A percentile compares a stretch with the other conserved stretches of the same genome.
These are phyloP conservation scores for Parmelia sp. DNA, from an alignment of 495 filamentous ascomycete genomes.

Conservation along the genomic window DNA sequence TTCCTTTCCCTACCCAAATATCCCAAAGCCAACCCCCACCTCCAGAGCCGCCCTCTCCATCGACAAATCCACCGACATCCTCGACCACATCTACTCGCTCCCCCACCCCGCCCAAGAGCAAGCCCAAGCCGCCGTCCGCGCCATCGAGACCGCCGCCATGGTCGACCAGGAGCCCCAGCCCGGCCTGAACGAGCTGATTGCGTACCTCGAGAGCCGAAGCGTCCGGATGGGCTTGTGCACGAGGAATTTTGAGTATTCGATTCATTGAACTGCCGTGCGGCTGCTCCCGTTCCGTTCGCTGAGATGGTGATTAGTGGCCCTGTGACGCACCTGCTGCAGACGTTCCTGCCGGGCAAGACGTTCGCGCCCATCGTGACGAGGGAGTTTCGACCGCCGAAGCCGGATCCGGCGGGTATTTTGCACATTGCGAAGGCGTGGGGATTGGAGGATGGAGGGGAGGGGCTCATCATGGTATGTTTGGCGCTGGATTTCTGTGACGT, in stretches of 20 bases:
- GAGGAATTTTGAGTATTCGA: slow-evolving; percentile 75
- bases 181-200: slow-evolving; percentile 67
- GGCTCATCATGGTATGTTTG: slow-evolving; percentile 50
- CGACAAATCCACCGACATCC: slow-evolving; percentile 66
- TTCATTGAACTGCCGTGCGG: no score
- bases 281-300: no score
- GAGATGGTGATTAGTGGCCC: slow-evolving; percentile 41
- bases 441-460: slow-evolving; percentile 44
- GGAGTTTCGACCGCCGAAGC: slow-evolving; percentile 79
- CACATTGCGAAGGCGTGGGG: slow-evolving; percentile 76
- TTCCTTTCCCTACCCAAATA: not conserved
- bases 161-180: slow-evolving; percentile 67
- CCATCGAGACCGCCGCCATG: slow-evolving; percentile 78
- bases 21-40: not conserved
- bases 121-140: slow-evolving; percentile 69
- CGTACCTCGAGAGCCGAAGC: slow-evolving; percentile 61
- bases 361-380: slow-evolving; percentile 84
- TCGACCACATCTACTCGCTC: slow-evolving; percentile 75
- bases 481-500: slow-evolving; percentile 10
- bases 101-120: slow-evolving; percentile 51
- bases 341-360: slow-evolving; percentile 57
- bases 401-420: slow-evolving; percentile 78
- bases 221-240: slow-evolving; percentile 84
- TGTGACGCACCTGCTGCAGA: slow-evolving; percentile 63
- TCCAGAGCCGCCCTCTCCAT: slow-evolving; percentile 57